Conservation (phyloP, 179 eudicot species). For the Camellia oleifera region DNA sequence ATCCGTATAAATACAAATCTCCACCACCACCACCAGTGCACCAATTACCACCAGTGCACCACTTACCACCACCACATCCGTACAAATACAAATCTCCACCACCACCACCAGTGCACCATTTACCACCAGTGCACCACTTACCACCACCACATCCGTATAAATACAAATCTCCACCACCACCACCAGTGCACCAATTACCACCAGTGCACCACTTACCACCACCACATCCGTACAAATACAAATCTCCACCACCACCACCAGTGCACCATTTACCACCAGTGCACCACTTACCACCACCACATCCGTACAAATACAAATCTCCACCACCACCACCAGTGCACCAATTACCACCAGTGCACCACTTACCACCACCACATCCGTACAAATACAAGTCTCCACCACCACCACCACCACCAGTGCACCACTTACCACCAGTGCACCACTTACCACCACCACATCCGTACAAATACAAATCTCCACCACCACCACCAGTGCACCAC, state of each 20-base stretch:
- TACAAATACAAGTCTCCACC: conserved; percentile 12
- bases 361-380: background rate
- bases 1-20: no score
- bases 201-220: conserved; percentile 17
- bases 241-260: conserved; percentile 13
- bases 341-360: background rate
- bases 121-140: no score
- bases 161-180: no score
- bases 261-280: background rate
- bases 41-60: conserved; percentile 9
- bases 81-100: conserved; percentile 15
- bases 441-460: conserved; percentile 1
- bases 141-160: no score
- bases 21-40: background rate
- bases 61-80: conserved; percentile 11
- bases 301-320: background rate
- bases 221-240: conserved; percentile 1
- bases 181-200: background rate
- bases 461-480: background rate
- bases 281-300: conserved; percentile 8
- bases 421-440: background rate
- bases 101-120: background rate
- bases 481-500: background rate
- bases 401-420: background rate
- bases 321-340: conserved; percentile 1